Evolutionary conservation across 106 monocot genomes (phyloP), one percentile per base, ranked within the genome.

Genomic region (Acorus calamus): DNA sequence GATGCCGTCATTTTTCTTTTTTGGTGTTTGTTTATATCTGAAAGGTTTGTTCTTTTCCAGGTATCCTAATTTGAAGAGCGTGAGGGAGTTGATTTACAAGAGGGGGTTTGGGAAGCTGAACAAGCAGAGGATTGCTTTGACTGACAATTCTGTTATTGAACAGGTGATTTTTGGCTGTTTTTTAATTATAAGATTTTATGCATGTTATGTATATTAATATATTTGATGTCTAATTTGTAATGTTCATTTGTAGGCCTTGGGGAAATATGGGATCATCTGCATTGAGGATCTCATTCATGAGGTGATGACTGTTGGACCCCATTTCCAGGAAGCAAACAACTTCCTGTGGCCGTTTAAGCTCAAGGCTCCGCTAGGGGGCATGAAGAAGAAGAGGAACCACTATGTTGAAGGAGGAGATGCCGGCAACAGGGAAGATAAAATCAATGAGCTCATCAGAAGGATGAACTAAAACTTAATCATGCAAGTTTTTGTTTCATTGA

Each of bases 381-480:
- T 79, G 45, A 74, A 79, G 51, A 81, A 81, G 73, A 81, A 81
- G 69, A 76, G 81, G 50, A 81, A 81, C 50, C 81, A 81, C 64
- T 81, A 81, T 53, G 81, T 81, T 5, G 81, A 81, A 61, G 81
- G 81, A 8, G 81, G 81, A 6, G 81, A 81, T 73, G 81, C 81
- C 11, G 80, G 80, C 8, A 81, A 81, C 59, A 62, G 81, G 8
- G 81, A 81, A 60, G 60, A 81, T 11, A 77, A 76, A 56, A 77
- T 81, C 65, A 81, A 81, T 44, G 81, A 81, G 56, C 68, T 81
- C 42, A 81, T 81, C 60, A 68, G 81, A 60, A 68, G 81, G 65
- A 81, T 81, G 81, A 81, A 81, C 61, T 81, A 81, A 28, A 28
- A 28, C 28, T 28, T 28, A 61, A n/a, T 44, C 49, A 44, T 9